Conservation (phyloP, 2,329 filamentous ascomycete genomes). For the Fusarium tjaetaba region DNA sequence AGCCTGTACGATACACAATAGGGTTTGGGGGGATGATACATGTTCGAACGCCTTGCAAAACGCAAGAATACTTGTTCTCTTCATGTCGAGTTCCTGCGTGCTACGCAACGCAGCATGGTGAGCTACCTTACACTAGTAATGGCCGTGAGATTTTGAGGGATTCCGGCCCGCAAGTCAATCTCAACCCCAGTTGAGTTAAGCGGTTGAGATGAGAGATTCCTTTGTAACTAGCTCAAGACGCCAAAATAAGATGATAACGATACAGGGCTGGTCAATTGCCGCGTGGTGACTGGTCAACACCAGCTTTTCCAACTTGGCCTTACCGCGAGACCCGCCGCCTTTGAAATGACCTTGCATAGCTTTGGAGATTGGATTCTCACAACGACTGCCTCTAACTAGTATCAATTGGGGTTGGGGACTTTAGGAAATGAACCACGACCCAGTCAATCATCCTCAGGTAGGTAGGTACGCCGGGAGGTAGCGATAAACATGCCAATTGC, state of each 20-base stretch:
- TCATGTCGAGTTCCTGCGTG: conserved; percentile 2
- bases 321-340: conserved; percentile 34
- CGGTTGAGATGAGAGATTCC: conserved; percentile 24
- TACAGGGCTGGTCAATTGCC: conserved; percentile 32
- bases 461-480: neutral
- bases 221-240: neutral
- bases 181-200: neutral
- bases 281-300: conserved; percentile 30
- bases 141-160: conserved; percentile 22
- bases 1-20: neutral
- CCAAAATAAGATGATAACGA: conserved; percentile 33
- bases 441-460: conserved; percentile 6
- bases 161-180: conserved; percentile 34
- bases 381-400: conserved; percentile 26
- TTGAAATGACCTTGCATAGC: conserved; percentile 38
- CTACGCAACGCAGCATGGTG: conserved; percentile 1
- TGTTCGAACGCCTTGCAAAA: neutral
- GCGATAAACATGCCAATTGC: neutral
- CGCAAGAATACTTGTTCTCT: neutral
- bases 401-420: conserved; percentile 12
- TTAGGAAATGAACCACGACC: conserved; percentile 33
- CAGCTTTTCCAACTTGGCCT: conserved; percentile 16
- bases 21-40: neutral
- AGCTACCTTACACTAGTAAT: conserved; percentile 1
- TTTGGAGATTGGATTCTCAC: conserved; percentile 36